phyloP scores from a whole-genome alignment of 768 basidiomycete genomes.

The Trametes elegans region DNA sequence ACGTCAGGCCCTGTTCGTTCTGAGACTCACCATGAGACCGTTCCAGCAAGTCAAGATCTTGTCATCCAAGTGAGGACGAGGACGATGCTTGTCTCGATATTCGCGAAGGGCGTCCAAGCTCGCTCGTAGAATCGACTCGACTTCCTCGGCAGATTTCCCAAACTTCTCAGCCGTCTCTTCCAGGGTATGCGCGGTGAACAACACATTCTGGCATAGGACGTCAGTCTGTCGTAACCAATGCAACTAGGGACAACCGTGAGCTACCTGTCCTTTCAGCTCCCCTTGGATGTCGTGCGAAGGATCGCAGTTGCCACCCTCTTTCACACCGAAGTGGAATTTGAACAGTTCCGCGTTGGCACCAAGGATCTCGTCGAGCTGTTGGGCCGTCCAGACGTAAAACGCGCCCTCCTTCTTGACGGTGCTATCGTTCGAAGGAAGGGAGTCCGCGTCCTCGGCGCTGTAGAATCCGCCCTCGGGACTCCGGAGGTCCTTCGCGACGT shows the following conservation, averaged over 20 bases:
- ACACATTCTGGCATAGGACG: conserved; percentile 17
- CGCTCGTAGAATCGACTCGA: conserved; percentile 20
- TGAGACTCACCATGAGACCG: conserved; percentile 39
- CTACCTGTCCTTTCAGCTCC: conserved; percentile 32
- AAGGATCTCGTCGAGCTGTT: conserved; percentile 33
- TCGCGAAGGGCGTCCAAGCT: conserved; percentile 27
- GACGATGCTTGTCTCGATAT: conserved; percentile 33
- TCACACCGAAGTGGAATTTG: conserved; percentile 34
- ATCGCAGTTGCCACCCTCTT: conserved; percentile 37
- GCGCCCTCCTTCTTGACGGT: conserved; percentile 35
- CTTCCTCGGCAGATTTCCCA: conserved; percentile 22
- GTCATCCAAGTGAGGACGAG: conserved; percentile 41
- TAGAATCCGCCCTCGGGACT: conserved; percentile 37
- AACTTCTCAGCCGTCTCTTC: conserved; percentile 24
- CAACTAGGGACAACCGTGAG: background rate
- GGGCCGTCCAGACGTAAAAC: conserved; percentile 38
- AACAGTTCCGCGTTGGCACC: conserved; percentile 31
- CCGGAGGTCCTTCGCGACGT: conserved; percentile 33
- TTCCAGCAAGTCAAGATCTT: conserved; percentile 43
- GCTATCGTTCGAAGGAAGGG: conserved; percentile 30
- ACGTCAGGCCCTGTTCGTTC: too few species aligned
- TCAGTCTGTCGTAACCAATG: background rate
- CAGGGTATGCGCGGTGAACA: conserved; percentile 21
- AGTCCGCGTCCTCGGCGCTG: conserved; percentile 43
- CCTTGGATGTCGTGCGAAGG: conserved; percentile 36